Base-by-base conservation (phyloP, 2,329 filamentous ascomycete species). In the Sporothrix humicola region DNA sequence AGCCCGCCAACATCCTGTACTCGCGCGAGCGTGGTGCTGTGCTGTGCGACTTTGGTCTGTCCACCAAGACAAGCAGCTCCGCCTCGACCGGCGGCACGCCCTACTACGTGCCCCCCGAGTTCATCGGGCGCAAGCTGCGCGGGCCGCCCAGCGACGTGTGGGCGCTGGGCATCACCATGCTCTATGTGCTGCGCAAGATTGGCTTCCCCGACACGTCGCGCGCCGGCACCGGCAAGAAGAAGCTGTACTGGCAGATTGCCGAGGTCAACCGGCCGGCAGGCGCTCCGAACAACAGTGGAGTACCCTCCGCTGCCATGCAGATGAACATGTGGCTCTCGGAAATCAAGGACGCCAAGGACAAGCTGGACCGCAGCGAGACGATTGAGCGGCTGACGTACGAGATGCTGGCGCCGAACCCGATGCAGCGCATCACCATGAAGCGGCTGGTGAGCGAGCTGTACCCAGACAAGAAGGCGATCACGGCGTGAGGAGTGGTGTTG, bases 31-130 rank as follows among this genome's bases (percentile, higher is more conserved):
- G 87, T 12, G 88, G 88, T 6, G 88, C 87, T 48, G 87, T 89
- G 2, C 84, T 90, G 44, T 90, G 88, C 79, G 88, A 90, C 79
- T 88, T 89, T 79, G 88, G 88, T 13, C 81, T 89, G 59, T 87
- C 87, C 9, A 88, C 87, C 2, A 81, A 80, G 44, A 83, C 82
- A 23, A 81, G 79, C 72, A 85, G 84, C 74, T 82, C 85, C 3
- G 83, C 84, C 13, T 85, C 83, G 2, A 84, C 83, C 9, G 88
- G 88, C 37, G 88, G 88, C 69, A 90, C 88, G 15, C 88, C 88
- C 13, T 90, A 88, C 80, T 90, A 90, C 77, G 84, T 90, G 23
- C 87, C 88, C 0, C 88, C 88, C 26, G 88, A 90, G 79, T 90
- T 88, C 78, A 88, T 90, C 74, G 86, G 85, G 13, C 81, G 83